Evolutionary conservation across 768 basidiomycete genomes (phyloP), one percentile per base, ranked within the genome.

Genomic region (Lentinula boryana): DNA sequence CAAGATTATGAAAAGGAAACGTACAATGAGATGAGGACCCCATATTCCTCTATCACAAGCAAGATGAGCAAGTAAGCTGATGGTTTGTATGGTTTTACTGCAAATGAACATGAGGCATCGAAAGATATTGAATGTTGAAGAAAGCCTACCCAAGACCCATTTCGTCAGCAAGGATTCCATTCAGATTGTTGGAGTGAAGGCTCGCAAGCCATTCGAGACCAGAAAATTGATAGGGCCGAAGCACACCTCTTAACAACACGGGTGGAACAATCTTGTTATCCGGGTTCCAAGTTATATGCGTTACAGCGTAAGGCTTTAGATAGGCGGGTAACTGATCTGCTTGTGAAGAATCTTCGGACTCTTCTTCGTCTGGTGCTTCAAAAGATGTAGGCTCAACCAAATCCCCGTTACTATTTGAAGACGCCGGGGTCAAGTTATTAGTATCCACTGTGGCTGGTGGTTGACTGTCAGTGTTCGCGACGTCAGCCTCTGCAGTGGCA

Each of bases 1-100:
- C 1, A 52, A 32, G 32, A n/a, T 40, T 60, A 57, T 16, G 75
- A 40, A 55, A 58, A 52, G 43, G 56, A 65, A 16, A 67, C 84
- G 63, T 68, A 85, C 85, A 66, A 99, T 89, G 6, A 98, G 80
- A 77, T 97, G 93, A 0, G 93, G 93, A 5, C 94, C 91, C 90
- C 91, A 91, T 64, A 97, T 91, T 15, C 93, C 91, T 58, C 89
- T 80, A 64, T 94, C 89, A 67, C 91, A 93, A 48, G 94, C 91
- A 10, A 99, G 80, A 75, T 98, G 93, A 2, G 96, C 96, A 3
- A 99, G 76, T 40, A 98, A 80, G 1, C 96, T 82, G 53, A 99
- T 98, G 1, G 96, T 96, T 74, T 99, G 97, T 35, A 99, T 92
- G 0, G 97, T 98, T 78, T 93, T 93, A 54, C 93, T 98, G 9